phyloP scores from a whole-genome alignment of 176 grass and related monocot genomes.

The Pharus latifolius region DNA sequence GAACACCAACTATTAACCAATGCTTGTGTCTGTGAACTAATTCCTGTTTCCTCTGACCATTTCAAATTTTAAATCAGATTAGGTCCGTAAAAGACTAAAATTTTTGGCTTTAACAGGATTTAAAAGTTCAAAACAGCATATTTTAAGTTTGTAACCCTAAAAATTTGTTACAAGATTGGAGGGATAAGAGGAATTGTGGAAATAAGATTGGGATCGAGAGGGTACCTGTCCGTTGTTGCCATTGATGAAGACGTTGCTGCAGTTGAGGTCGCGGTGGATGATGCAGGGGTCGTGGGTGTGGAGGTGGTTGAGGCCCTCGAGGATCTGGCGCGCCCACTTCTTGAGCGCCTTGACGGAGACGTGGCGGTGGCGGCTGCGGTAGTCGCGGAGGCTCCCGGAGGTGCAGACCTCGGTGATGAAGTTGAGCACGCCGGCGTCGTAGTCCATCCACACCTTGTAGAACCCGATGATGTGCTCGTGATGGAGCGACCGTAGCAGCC shows the following conservation, averaged over 20 bases:
- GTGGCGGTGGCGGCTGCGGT: conserved; percentile 67
- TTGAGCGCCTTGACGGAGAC: conserved; percentile 89
- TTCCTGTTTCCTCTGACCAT: not conserved
- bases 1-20: conserved; percentile 15
- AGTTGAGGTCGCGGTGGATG: conserved; percentile 97
- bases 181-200: not conserved
- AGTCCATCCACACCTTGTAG: conserved; percentile 72
- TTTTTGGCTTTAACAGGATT: not conserved
- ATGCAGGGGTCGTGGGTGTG: conserved; percentile 87
- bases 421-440: conserved; percentile 59
- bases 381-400: conserved; percentile 75
- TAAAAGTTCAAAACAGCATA: not conserved
- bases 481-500: conserved; percentile 65
- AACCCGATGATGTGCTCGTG: conserved; percentile 83
- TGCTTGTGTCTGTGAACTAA: conserved; percentile 3
- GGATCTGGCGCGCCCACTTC: conserved; percentile 88
- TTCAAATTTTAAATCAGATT: not conserved
- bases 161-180: not conserved
- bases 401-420: conserved; percentile 98
- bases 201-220: not conserved
- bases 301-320: conserved; percentile 72
- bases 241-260: conserved; percentile 99
- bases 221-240: conserved; percentile 90
- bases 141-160: not conserved
- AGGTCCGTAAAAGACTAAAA: not conserved